Evolutionary conservation across 139 green algal genomes (phyloP).

Genomic region (Volvox reticuliferus): DNA sequence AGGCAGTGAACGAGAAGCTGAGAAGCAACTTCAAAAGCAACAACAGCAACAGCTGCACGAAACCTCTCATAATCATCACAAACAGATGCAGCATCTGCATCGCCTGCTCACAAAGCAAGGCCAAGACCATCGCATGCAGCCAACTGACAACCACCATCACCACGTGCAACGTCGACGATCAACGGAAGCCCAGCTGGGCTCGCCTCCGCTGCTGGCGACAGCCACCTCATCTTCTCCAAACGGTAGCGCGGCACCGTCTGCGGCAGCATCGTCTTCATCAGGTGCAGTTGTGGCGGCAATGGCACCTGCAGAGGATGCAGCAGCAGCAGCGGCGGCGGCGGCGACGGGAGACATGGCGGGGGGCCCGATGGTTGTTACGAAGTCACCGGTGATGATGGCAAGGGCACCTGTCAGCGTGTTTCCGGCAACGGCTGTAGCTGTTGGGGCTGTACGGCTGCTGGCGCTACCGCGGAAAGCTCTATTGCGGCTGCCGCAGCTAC

Average conservation of each 20-base stretch:
- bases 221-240: no score
- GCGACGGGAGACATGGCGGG: no score
- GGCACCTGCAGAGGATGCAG: not conserved
- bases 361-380: no score
- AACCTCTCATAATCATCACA: not conserved
- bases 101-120: not conserved
- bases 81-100: not conserved
- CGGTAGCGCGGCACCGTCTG: no score
- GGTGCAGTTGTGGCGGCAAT: not conserved
- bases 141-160: not conserved
- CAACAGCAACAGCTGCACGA: not conserved
- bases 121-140: not conserved
- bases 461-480: not conserved
- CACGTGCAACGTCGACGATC: not conserved
- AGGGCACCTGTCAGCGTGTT: not conserved
- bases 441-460: constrained; percentile 13
- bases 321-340: not conserved
- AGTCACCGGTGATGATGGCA: no score
- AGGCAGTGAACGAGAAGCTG: not conserved
- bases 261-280: no score
- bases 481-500: not conserved
- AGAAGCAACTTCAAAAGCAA: not conserved
- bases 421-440: constrained; percentile 5
- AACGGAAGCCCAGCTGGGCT: no score
- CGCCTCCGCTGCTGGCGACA: no score